phyloP scores from a whole-genome alignment of 306 rosid genomes.

The Geum urbanum region DNA sequence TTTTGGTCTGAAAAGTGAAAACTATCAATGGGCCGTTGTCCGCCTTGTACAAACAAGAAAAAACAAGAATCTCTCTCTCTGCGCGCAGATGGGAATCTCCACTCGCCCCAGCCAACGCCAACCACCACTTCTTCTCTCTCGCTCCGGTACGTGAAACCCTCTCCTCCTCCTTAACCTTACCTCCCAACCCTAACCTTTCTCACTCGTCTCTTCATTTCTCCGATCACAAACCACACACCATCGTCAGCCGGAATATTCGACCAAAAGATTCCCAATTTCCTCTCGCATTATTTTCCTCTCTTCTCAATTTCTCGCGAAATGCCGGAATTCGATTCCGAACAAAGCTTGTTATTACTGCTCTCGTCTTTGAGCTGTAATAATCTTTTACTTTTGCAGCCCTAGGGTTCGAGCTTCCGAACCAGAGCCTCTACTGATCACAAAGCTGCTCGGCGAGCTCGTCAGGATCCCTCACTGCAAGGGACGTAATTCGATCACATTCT shows the following conservation, averaged over 20 bases:
- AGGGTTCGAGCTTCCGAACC: neutral
- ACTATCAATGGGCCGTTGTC: neutral
- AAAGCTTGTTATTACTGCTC: neutral
- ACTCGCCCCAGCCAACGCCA: neutral
- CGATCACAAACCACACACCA: neutral
- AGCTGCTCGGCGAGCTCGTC: neutral
- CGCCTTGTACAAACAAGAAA: too few species aligned
- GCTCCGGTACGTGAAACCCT: neutral
- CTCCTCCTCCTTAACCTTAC: neutral
- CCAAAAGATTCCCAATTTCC: neutral
- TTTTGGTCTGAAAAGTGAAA: too few species aligned
- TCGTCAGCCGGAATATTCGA: neutral
- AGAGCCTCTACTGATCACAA: neutral
- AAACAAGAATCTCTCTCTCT: neutral
- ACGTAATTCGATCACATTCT: neutral
- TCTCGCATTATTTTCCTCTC: neutral
- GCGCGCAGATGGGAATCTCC: neutral
- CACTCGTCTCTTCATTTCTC: constrained; percentile 2
- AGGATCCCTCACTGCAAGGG: neutral
- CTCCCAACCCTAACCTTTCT: neutral
- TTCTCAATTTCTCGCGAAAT: neutral
- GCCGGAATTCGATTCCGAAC: neutral
- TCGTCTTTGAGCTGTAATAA: neutral
- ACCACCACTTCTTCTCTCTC: neutral
- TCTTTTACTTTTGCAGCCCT: neutral